These are phyloP conservation scores for Raphanus hybrid DNA, from an alignment of 441 rosid species.

Conservation along the genomic window DNA sequence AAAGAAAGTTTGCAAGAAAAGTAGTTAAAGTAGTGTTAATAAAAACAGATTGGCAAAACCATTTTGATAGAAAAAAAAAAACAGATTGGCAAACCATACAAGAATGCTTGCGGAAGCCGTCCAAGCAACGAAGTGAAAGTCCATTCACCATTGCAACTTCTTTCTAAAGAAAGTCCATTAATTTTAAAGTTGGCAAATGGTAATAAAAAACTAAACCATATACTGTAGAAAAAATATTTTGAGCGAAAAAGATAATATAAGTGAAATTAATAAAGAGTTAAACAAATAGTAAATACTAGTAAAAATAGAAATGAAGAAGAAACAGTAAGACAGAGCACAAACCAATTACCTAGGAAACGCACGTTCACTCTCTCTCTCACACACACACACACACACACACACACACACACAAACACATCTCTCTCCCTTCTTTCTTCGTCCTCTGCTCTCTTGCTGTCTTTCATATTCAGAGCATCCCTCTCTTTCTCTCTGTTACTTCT, in stretches of 20 bases:
- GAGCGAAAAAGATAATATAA: neutral
- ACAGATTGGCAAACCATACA: neutral
- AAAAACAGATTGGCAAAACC: neutral
- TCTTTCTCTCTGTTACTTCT: slow-evolving; percentile 17
- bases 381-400: too few relatives aligned
- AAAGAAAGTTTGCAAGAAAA: too few relatives aligned
- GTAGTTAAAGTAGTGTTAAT: neutral
- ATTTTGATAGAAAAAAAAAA: neutral
- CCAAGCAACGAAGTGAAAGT: neutral
- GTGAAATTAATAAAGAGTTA: neutral
- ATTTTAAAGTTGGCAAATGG: neutral
- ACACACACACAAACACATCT: neutral
- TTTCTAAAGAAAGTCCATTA: neutral
- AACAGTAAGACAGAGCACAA: slow-evolving; percentile 45
- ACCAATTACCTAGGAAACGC: slow-evolving; percentile 50
- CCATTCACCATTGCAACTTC: neutral
- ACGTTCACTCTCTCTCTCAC: slow-evolving; percentile 40
- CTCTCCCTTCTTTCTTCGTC: slow-evolving; percentile 25
- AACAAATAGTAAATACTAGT: neutral
- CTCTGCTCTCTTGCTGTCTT: neutral
- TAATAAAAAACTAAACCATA: neutral
- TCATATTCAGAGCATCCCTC: slow-evolving; percentile 17
- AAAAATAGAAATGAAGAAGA: slow-evolving; percentile 25
- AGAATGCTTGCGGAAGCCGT: neutral
- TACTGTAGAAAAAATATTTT: neutral